Percentiles rank a stretch among this genome's conserved stretches.
Evolutionary conservation across 1,284 basidiomycete species (phyloP).

Genomic region (Papiliotrema flavescens): DNA sequence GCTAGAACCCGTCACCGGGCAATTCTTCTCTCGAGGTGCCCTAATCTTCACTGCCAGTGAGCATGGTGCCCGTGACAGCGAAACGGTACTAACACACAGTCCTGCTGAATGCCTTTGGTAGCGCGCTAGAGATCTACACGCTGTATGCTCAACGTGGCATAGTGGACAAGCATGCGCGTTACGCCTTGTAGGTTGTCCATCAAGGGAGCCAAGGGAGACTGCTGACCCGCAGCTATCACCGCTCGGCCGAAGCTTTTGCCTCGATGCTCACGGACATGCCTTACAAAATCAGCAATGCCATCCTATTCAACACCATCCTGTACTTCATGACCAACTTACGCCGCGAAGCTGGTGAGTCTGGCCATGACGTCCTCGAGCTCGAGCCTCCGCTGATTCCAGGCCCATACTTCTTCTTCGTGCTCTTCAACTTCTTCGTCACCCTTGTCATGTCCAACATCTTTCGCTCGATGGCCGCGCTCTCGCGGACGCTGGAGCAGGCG

Average conservation of each 20-base stretch:
- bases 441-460: constrained; percentile 54
- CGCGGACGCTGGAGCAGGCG: constrained; percentile 48
- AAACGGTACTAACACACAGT: no score
- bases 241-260: constrained; percentile 51
- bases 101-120: constrained; percentile 29
- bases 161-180: constrained; percentile 50
- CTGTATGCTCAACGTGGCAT: constrained; percentile 52
- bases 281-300: constrained; percentile 48
- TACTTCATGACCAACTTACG: constrained; percentile 52
- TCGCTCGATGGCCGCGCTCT: constrained; percentile 52
- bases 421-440: constrained; percentile 29
- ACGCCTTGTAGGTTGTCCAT: constrained; percentile 47
- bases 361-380: not conserved
- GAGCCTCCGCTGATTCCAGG: not conserved
- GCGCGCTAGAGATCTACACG: constrained; percentile 46
- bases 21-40: constrained; percentile 41
- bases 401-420: constrained; percentile 32
- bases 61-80: no score
- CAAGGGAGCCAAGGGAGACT: constrained; percentile 21
- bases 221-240: constrained; percentile 56
- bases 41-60: constrained; percentile 52
- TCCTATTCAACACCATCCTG: constrained; percentile 46
- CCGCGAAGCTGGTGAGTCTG: constrained; percentile 41
- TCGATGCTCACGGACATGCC: constrained; percentile 53
- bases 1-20: constrained; percentile 23